Percentiles rank a stretch among this genome's conserved stretches.
Evolutionary conservation across 495 filamentous ascomycete species (phyloP).

Genomic region (Astrothelium subdiscretum): DNA sequence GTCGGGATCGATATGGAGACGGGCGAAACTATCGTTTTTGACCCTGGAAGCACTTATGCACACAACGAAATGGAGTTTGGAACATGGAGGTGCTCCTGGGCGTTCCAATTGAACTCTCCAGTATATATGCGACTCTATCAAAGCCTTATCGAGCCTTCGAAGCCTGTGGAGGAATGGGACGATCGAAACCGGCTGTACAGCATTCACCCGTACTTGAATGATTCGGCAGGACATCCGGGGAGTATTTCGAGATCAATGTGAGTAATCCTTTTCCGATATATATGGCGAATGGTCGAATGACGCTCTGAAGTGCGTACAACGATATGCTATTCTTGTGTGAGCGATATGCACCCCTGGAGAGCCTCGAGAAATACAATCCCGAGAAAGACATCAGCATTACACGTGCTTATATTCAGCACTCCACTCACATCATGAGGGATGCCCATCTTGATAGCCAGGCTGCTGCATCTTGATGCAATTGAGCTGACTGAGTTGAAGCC

Average conservation of each 20-base stretch:
- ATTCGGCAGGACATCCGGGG: constrained; percentile 28
- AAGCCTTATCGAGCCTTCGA: background rate
- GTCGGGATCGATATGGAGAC: constrained; percentile 1
- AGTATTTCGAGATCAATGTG: constrained; percentile 25
- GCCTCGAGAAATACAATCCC: constrained; percentile 23
- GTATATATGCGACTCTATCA: constrained; percentile 5
- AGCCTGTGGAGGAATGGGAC: constrained; percentile 8
- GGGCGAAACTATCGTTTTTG: constrained; percentile 5
- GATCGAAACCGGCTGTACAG: constrained; percentile 10
- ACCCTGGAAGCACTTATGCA: constrained; percentile 5
- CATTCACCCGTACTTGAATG: constrained; percentile 22
- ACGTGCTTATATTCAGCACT: background rate
- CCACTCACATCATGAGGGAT: background rate
- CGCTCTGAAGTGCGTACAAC: constrained; percentile 24
- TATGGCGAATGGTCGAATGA: background rate
- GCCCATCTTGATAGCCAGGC: background rate
- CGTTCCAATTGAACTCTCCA: background rate
- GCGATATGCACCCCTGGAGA: constrained; percentile 25
- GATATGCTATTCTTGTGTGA: constrained; percentile 31
- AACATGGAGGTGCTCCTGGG: constrained; percentile 4
- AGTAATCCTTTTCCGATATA: constrained; percentile 10
- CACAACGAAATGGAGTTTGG: constrained; percentile 14
- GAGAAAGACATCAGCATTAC: constrained; percentile 11
- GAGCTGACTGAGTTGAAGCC: too few relatives aligned
- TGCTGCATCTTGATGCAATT: background rate